Conservation (phyloP, 345 rosid species). For the Acer negundo region DNA sequence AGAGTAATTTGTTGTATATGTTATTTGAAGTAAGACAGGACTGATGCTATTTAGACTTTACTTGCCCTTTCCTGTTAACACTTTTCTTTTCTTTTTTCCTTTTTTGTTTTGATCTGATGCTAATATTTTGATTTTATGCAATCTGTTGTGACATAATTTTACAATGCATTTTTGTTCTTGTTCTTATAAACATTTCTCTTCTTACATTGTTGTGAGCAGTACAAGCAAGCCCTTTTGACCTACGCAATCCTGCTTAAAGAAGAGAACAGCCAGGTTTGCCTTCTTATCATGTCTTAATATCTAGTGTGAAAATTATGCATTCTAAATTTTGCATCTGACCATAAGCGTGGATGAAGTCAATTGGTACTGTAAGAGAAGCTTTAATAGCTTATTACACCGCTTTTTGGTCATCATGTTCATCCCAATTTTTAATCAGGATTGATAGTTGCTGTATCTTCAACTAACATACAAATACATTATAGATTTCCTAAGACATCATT, state of each 20-base stretch:
- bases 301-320: not conserved
- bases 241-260: slow-evolving; percentile 80
- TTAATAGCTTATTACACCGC: not conserved
- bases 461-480: not conserved
- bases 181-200: not conserved
- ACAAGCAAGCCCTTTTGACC: slow-evolving; percentile 86
- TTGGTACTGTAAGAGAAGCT: not conserved
- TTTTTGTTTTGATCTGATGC: not conserved
- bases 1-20: not conserved
- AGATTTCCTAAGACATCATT: not conserved
- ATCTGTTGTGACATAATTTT: not conserved
- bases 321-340: not conserved
- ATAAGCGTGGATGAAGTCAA: not conserved
- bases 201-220: slow-evolving; percentile 46
- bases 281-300: slow-evolving; percentile 4
- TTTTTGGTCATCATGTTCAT: not conserved
- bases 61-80: not conserved
- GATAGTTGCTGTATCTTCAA: not conserved
- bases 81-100: not conserved
- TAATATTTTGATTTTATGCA: slow-evolving; percentile 9
- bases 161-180: not conserved
- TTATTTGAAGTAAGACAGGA: not conserved
- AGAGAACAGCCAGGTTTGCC: slow-evolving; percentile 66
- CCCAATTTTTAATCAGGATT: not conserved
- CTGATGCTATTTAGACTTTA: not conserved